Conservation (phyloP, 768 basidiomycete genomes). For the Suillus cothurnatus region DNA sequence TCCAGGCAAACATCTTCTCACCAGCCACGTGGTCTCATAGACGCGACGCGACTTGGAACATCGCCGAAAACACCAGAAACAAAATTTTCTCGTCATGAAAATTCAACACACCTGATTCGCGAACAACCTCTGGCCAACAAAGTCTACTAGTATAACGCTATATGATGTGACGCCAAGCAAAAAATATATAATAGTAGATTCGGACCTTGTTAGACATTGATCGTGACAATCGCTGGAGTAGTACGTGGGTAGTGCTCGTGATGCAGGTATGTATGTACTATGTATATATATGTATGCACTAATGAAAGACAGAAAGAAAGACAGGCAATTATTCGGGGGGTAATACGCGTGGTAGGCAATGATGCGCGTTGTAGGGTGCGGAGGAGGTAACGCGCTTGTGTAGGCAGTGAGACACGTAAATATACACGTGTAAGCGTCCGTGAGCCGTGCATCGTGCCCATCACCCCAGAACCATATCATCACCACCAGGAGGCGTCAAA, state of each 20-base stretch:
- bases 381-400: background rate
- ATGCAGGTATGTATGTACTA: constrained; percentile 23
- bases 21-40: constrained; percentile 26
- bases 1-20: constrained; percentile 24
- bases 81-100: background rate
- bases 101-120: background rate
- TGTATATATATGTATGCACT: constrained; percentile 20
- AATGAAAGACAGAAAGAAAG: constrained; percentile 11
- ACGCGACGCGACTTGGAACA: constrained; percentile 6
- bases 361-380: background rate
- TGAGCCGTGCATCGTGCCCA: background rate
- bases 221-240: background rate
- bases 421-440: background rate
- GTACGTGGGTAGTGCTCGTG: constrained; percentile 12
- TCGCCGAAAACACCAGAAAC: background rate
- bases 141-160: background rate
- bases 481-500: constrained; percentile 27
- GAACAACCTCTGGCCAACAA: background rate
- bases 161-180: constrained; percentile 18
- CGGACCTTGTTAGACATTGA: constrained; percentile 1
- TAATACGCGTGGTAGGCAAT: background rate
- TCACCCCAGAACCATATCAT: constrained; percentile 35
- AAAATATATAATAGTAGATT: background rate
- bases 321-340: background rate
- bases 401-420: background rate